Evolutionary conservation across 371 early-diverging fungal genomes (phyloP).

Genomic region (Rhizomucor miehei): DNA sequence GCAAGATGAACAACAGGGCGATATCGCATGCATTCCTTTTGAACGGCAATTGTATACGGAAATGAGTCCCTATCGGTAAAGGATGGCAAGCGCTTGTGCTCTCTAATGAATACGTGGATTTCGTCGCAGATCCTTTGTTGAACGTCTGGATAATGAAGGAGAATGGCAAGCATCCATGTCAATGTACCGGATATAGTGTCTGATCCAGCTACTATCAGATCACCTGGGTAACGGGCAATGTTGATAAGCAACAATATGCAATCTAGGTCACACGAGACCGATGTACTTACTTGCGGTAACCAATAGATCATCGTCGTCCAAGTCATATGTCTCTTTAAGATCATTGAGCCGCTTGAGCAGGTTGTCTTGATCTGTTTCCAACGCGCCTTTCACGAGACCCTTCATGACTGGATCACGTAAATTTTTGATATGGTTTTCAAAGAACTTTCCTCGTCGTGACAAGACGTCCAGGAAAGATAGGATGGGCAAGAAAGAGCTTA

Average conservation of each 20-base stretch:
- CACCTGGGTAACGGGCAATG: too few relatives aligned
- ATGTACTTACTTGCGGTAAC: too few relatives aligned
- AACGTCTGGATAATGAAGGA: slow-evolving; percentile 15
- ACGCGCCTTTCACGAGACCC: slow-evolving; percentile 2
- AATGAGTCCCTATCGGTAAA: slow-evolving; percentile 10
- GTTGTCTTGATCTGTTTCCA: slow-evolving; percentile 6
- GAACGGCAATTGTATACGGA: slow-evolving; percentile 13
- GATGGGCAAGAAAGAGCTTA: slow-evolving; percentile 13
- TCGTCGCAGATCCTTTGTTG: slow-evolving; percentile 14
- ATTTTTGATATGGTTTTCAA: not conserved
- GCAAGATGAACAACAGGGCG: slow-evolving; percentile 7
- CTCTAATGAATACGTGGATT: slow-evolving; percentile 11
- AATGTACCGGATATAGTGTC: slow-evolving; percentile 15
- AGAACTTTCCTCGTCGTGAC: not conserved
- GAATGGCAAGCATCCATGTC: slow-evolving; percentile 13
- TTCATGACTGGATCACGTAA: slow-evolving; percentile 4
- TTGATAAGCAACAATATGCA: too few relatives aligned
- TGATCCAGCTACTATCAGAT: slow-evolving; percentile 15
- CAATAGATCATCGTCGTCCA: slow-evolving; percentile 16
- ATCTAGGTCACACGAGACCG: too few relatives aligned
- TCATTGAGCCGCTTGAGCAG: slow-evolving; percentile 14
- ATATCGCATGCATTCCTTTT: slow-evolving; percentile 19
- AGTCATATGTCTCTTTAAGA: slow-evolving; percentile 9
- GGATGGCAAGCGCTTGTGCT: slow-evolving; percentile 9
- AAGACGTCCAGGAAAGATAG: slow-evolving; percentile 7